A percentile compares a stretch with the other conserved stretches of the same genome.
Conservation (phyloP, 2,329 filamentous ascomycete species). For the Fusarium multiceps region DNA sequence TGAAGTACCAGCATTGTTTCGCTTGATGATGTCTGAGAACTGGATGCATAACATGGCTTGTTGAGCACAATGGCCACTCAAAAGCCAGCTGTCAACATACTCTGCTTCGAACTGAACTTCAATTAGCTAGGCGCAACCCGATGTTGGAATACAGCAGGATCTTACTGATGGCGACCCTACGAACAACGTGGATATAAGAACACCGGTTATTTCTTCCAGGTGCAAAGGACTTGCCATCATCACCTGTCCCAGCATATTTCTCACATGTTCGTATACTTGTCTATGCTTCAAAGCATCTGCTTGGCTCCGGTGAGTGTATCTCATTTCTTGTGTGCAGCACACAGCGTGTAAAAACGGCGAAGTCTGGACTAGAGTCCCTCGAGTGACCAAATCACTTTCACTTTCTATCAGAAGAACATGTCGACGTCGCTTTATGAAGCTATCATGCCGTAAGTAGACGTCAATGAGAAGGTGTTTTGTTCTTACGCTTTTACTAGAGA, state of each 20-base stretch:
- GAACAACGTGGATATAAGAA: constrained; percentile 53
- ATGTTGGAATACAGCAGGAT: background rate
- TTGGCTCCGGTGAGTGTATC: constrained; percentile 39
- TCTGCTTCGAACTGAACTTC: constrained; percentile 42
- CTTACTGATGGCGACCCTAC: constrained; percentile 36
- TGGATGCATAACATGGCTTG: constrained; percentile 58
- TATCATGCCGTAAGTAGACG: background rate
- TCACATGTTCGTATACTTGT: constrained; percentile 55
- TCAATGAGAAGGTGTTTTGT: rapidly evolving
- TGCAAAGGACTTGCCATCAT: constrained; percentile 54
- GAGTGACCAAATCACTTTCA: constrained; percentile 19
- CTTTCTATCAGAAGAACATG: constrained; percentile 24
- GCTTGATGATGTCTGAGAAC: constrained; percentile 55
- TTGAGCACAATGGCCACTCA: constrained; percentile 56
- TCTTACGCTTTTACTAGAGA: constrained; percentile 23
- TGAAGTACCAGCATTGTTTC: constrained; percentile 48
- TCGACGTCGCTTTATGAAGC: constrained; percentile 22
- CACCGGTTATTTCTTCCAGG: constrained; percentile 55
- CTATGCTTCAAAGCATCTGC: constrained; percentile 44
- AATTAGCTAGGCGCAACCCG: background rate
- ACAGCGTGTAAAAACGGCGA: constrained; percentile 56
- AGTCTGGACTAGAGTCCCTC: constrained; percentile 45
- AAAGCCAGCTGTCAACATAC: constrained; percentile 57
- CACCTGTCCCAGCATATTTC: constrained; percentile 53
- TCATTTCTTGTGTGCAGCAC: constrained; percentile 54